phyloP scores from a whole-genome alignment of 805 yeast genomes.

The Grigorovia jiainica region DNA sequence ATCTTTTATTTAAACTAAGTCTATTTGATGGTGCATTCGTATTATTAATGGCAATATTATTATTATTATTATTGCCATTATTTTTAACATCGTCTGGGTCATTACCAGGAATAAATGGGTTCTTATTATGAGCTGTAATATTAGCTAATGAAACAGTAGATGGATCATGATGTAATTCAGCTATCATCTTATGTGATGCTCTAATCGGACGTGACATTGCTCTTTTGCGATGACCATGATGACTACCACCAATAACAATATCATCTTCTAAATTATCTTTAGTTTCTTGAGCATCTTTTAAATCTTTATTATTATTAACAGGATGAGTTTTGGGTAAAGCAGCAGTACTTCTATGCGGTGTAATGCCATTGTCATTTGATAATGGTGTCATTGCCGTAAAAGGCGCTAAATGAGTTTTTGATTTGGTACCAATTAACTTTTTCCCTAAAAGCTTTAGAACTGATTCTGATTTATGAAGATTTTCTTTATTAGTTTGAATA shows the following conservation, averaged over 20 bases:
- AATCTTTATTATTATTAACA: background rate
- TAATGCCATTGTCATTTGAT: constrained; percentile 4
- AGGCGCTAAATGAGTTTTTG: constrained; percentile 5
- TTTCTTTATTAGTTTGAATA: background rate
- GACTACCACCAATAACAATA: constrained; percentile 2
- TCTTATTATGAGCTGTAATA: constrained; percentile 22
- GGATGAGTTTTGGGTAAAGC: background rate
- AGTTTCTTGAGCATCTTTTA: too few relatives aligned
- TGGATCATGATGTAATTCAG: constrained; percentile 9
- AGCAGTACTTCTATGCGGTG: background rate
- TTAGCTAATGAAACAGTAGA: constrained; percentile 21
- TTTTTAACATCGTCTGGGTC: background rate
- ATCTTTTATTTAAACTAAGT: constrained; percentile 2
- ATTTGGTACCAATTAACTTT: constrained; percentile 6
- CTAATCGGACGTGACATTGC: constrained; percentile 7
- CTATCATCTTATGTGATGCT: constrained; percentile 8
- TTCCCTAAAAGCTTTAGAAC: constrained; percentile 11
- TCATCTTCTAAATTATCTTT: too few relatives aligned
- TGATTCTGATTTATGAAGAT: constrained; percentile 1
- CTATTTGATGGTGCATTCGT: constrained; percentile 4
- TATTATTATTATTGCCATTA: background rate
- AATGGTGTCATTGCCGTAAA: background rate
- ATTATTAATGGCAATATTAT: background rate
- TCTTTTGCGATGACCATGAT: constrained; percentile 6
- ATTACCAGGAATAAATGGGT: constrained; percentile 20